These are phyloP conservation scores for Linderniella brevidens DNA, from an alignment of 257 asterid species.

Conservation along the genomic window DNA sequence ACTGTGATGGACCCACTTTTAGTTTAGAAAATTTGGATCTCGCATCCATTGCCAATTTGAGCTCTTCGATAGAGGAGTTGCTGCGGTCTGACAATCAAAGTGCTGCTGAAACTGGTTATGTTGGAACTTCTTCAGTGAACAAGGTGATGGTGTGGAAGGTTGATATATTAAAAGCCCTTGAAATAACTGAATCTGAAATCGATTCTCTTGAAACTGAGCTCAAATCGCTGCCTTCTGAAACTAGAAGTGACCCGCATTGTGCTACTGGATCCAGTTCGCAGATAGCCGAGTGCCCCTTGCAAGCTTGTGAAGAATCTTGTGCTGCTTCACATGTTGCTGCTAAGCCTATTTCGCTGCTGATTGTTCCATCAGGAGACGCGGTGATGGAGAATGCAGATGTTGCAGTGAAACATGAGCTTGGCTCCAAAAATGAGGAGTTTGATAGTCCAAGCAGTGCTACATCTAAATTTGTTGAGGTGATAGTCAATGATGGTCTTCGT, in stretches of 20 bases:
- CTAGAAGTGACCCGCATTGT: conserved; percentile 15
- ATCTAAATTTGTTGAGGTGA: conserved; percentile 42
- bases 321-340: conserved; percentile 20
- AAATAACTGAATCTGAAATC: conserved; percentile 69
- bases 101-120: conserved; percentile 35
- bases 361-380: conserved; percentile 20
- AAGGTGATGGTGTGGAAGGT: conserved; percentile 62
- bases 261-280: conserved; percentile 31
- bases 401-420: conserved; percentile 16
- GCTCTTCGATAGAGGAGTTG: conserved; percentile 44
- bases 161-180: conserved; percentile 54
- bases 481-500: conserved; percentile 14
- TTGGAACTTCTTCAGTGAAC: conserved; percentile 41
- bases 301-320: conserved; percentile 32
- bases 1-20: conserved; percentile 32
- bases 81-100: conserved; percentile 41
- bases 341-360: conserved; percentile 28
- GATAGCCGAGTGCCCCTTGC: conserved; percentile 20
- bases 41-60: conserved; percentile 38
- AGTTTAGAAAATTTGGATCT: conserved; percentile 58
- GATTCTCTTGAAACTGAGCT: conserved; percentile 80
- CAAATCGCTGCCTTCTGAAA: conserved; percentile 31
- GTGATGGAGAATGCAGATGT: conserved; percentile 15
- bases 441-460: conserved; percentile 80
- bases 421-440: conserved; percentile 36